These are phyloP conservation scores for Eucalyptus pauciflora DNA, from an alignment of 345 rosid genomes.

Conservation along the genomic window DNA sequence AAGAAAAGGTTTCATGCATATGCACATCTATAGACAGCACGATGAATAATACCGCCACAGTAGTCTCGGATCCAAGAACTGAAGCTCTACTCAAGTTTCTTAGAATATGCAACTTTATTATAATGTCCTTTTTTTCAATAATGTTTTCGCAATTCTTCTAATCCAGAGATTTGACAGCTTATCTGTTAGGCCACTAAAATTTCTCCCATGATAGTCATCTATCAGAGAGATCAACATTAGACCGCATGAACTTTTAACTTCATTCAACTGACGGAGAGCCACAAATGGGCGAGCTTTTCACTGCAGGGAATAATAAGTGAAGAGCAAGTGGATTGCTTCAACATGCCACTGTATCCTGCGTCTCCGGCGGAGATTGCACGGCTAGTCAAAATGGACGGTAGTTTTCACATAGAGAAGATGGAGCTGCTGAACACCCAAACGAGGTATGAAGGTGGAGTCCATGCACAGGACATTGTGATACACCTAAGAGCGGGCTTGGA, in stretches of 20 bases:
- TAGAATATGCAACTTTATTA: background rate
- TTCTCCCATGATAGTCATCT: background rate
- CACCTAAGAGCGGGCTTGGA: slow-evolving; percentile 47
- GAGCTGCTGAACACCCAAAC: slow-evolving; percentile 24
- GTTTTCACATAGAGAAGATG: slow-evolving; percentile 22
- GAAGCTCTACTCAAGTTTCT: background rate
- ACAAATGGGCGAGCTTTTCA: background rate
- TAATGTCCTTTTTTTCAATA: background rate
- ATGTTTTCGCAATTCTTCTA: background rate
- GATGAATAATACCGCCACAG: background rate
- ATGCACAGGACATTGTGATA: slow-evolving; percentile 10
- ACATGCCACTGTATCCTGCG: slow-evolving; percentile 37
- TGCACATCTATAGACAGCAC: background rate
- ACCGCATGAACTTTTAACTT: background rate
- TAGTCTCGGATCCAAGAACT: background rate
- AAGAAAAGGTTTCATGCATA: background rate
- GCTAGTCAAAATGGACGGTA: slow-evolving; percentile 21
- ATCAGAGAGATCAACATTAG: background rate
- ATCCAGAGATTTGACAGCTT: background rate
- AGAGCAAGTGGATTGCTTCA: slow-evolving; percentile 37
- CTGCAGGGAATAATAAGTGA: slow-evolving; percentile 27
- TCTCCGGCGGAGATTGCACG: slow-evolving; percentile 19
- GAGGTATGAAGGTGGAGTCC: slow-evolving; percentile 7
- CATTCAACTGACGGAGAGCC: background rate
- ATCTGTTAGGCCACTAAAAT: background rate